Base-by-base conservation (phyloP, 2,329 filamentous ascomycete species). In the Fusarium secorum region DNA sequence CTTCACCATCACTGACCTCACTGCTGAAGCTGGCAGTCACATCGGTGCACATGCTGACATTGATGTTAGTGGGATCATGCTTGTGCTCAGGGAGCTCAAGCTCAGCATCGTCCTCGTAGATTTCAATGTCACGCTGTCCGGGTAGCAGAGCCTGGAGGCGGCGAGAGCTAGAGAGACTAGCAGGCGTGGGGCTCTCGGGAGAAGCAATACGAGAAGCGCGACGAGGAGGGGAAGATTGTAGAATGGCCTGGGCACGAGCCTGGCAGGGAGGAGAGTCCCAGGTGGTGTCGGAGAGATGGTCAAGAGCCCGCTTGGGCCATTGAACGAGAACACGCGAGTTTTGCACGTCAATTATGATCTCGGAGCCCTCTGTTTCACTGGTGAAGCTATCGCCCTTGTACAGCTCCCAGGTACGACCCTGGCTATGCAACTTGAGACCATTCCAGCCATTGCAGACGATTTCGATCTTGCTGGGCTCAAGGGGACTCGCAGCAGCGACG, bases 391-490 rank as follows among this genome's bases (percentile, higher is more conserved):
- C 94, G 22, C 93, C 94, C 83, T 97, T 98, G 71, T 85, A 87
- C 76, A 99, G 82, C 73, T 97, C 93, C 85, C 93, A 95, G 6
- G 93, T 92, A 73, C 91, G 90, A 61, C 94, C 94, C 81, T 95
- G 92, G 84, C 94, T 98, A 82, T 97, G 94, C 74, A 99, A 83
- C 83, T 94, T 97, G 72, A 96, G 86, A 20, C 96, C 96, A 80
- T 99, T 99, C 95, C 95, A 98, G 26, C 96, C 96, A 77, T 92
- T 89, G 85, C 96, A 99, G 76, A 93, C 87, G 75, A 99, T 92
- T 81, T 97, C 93, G 49, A 99, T 89, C 80, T 90, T 91, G 79
- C 92, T 93, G 68, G 89, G 86, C 74, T 93, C 90, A 75, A 93
- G 87, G 9, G 88, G 87, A 60, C 88, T 86, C 24, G 86, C 83